phyloP scores from a whole-genome alignment of 78 protist genomes.

The Dictyostelium firmibasis region DNA sequence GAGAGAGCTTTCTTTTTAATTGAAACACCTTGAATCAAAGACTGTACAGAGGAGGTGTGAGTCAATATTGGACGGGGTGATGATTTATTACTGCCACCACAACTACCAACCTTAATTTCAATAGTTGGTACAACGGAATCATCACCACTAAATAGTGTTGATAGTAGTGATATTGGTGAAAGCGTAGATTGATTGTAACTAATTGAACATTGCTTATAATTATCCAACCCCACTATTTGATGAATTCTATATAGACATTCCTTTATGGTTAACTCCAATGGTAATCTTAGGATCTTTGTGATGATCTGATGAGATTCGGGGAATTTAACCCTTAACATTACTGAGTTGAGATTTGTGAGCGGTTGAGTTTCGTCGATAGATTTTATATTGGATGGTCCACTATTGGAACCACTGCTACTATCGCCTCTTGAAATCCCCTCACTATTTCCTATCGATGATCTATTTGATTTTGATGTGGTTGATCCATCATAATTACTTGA shows the following conservation, averaged over 20 bases:
- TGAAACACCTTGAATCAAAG: neutral
- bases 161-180: neutral
- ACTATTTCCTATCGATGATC: neutral
- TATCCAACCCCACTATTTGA: conserved; percentile 16
- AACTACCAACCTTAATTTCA: conserved; percentile 15
- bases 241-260: conserved; percentile 58
- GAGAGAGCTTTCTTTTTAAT: neutral
- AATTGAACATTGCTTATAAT: conserved; percentile 14
- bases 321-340: conserved; percentile 39
- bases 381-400: neutral
- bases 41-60: conserved; percentile 28
- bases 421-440: neutral
- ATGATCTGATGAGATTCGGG: conserved; percentile 68
- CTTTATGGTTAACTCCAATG: conserved; percentile 9
- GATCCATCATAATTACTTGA: neutral
- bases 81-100: neutral
- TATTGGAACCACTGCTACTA: neutral
- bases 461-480: neutral
- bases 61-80: conserved; percentile 32
- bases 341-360: neutral
- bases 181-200: conserved; percentile 31
- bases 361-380: neutral
- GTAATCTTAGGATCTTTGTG: conserved; percentile 29
- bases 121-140: conserved; percentile 46
- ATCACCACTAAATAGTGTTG: conserved; percentile 41